Conservation (phyloP, 78 protist species). For the Speleostelium caveatum region DNA sequence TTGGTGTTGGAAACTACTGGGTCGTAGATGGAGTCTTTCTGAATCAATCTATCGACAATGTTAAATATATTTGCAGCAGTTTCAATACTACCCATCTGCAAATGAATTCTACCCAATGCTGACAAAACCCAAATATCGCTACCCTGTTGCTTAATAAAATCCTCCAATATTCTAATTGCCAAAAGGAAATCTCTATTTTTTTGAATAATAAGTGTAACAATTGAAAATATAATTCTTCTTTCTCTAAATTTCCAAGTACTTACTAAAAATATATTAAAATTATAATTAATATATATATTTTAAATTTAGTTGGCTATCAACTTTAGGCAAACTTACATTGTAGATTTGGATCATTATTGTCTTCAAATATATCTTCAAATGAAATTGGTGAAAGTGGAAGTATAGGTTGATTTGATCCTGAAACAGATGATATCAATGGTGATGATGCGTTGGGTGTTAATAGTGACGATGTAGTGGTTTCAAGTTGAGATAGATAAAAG, state of each 20-base stretch:
- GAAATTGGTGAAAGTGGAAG: neutral
- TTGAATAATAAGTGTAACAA: conserved; percentile 71
- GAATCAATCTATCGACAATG: conserved; percentile 20
- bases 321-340: neutral
- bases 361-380: conserved; percentile 61
- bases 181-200: conserved; percentile 64
- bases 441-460: conserved; percentile 29
- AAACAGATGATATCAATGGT: neutral
- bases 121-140: conserved; percentile 29
- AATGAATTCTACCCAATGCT: conserved; percentile 66
- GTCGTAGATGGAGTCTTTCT: neutral
- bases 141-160: conserved; percentile 34
- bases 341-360: neutral
- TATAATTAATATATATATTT: too few relatives aligned
- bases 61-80: conserved; percentile 21
- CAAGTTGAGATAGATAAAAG: conserved; percentile 57
- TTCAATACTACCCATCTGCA: conserved; percentile 63
- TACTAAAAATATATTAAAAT: neutral
- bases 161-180: conserved; percentile 70
- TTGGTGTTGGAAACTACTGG: neutral
- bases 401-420: neutral
- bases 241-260: conserved; percentile 60
- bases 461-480: conserved; percentile 38
- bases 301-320: neutral
- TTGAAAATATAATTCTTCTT: conserved; percentile 67